Base-by-base conservation (phyloP, 2,329 filamentous ascomycete genomes). In the Beauveria rudraprayagi region DNA sequence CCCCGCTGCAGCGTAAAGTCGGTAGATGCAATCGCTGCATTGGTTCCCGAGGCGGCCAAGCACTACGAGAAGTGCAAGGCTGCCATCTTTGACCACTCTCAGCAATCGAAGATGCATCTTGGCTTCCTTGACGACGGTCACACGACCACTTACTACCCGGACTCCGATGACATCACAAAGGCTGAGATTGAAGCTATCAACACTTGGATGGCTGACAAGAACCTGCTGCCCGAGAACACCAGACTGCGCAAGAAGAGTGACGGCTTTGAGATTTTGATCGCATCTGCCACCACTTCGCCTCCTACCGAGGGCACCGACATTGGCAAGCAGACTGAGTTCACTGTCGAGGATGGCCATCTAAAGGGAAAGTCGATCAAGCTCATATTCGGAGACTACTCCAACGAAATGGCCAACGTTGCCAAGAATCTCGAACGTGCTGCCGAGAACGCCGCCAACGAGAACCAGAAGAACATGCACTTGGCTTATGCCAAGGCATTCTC, bases 101-200 rank as follows among this genome's bases (percentile, higher is more conserved):
- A 85, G 63, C 77, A 83, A 37, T 81, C 82, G 17, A 77, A 89
- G 64, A 85, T 93, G 81, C 88, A 92, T 68, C 76, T 94, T 28
- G 90, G 90, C 46, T 92, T 89, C 71, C 80, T 85, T 1, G 87
- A 90, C 41, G 80, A 85, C 34, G 89, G 89, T 37, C 89, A 93
- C 72, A 81, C 92, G 81, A 91, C 88, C 3, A 89, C 87, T 1
- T 94, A 93, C 73, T 94, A 93, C 71, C 90, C 90, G 1, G 83
- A 90, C 64, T 92, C 89, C 5, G 80, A 87, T 8, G 77, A 79
- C 50, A 92, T 94, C 69, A 90, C 86, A 44, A 85, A 91, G 73
- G 78, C 81, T 40, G 90, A 93, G 71, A 91, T 94, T 61, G 82
- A 82, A 48, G 83, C 84, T 19, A 80, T 93, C 56, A 86, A 87